Evolutionary conservation across 495 filamentous ascomycete species (phyloP).

Genomic region (Daldinia childiae): DNA sequence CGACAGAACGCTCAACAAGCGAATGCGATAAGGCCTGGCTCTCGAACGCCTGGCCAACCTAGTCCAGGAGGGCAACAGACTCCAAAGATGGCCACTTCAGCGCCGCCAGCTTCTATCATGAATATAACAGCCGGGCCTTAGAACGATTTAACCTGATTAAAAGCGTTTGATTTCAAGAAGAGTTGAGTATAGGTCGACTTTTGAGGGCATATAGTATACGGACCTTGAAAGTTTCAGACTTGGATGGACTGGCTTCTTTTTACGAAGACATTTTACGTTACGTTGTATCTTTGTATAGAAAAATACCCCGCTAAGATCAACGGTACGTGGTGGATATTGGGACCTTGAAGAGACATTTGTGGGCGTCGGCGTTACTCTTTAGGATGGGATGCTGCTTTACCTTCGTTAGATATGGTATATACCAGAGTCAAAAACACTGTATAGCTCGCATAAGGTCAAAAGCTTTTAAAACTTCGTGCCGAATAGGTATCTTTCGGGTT

Average conservation of each 20-base stretch:
- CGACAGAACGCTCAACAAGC: conserved; percentile 31
- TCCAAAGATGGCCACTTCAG: conserved; percentile 43
- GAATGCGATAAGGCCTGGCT: conserved; percentile 31
- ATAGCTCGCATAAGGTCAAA: conserved; percentile 11
- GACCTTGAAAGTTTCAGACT: background rate
- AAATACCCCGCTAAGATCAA: conserved; percentile 33
- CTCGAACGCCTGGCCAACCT: conserved; percentile 40
- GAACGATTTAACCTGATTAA: background rate
- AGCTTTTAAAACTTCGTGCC: conserved; percentile 3
- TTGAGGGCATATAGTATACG: conserved; percentile 26
- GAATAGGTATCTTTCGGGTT: conserved; percentile 1
- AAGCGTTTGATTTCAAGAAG: background rate
- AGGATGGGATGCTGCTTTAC: conserved; percentile 3
- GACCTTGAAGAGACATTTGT: conserved; percentile 6
- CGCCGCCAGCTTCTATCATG: conserved; percentile 27
- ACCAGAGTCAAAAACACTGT: conserved; percentile 15
- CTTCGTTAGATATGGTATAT: conserved; percentile 31
- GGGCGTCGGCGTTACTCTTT: conserved; percentile 27
- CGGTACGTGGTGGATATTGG: conserved; percentile 19
- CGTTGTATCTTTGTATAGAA: conserved; percentile 32
- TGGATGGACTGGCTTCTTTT: conserved; percentile 13
- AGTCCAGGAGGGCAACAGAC: conserved; percentile 45
- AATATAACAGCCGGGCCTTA: conserved; percentile 25
- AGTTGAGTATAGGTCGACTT: conserved; percentile 11
- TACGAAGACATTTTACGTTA: conserved; percentile 6